Base-by-base conservation (phyloP, 2,329 filamentous ascomycete species). In the Alternaria burnsii region DNA sequence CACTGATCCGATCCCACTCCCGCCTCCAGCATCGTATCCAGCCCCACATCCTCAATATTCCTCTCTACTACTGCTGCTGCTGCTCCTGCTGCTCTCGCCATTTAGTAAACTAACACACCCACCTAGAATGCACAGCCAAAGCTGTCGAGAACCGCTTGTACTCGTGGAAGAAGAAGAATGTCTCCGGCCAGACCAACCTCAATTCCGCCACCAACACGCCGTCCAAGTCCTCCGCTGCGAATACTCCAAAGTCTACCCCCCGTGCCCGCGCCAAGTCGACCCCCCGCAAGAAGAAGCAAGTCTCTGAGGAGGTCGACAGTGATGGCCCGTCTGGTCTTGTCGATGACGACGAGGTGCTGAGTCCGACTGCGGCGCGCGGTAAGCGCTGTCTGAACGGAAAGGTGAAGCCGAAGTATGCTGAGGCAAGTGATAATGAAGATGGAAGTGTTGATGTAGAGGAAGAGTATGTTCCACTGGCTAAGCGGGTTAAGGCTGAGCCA, bases 41-140 rank as follows among this genome's bases (percentile, higher is more conserved):
- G 2, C 12, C 0, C 0, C 10, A 1, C 28, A 1, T 30, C 28
- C 9, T 26, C 7, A 0, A 26, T 0, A 0, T 26, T 26, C 7
- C 24, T 0, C 2, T 8, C 24, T 26, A 5, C 0, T 26, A 6
- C 24, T 26, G 24, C 30, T 12, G n/a, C n/a, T n/a, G n/a, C n/a
- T n/a, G n/a, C n/a, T 26, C 24, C 0, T 26, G 24, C 24, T 26
- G 24, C 30, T 12, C 1, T 32, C 30, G 30, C 11, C 10, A 32
- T 32, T 4, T 32, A 0, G 0, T 12, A 32, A 16, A 34, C 14
- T 16, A 16, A 34, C 5, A 12, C 32, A 12, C 12, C 32, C 14
- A 14, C 12, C 9, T 1, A 34, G 32, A 34, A 16, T 34, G 32
- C 32, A 34, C 32, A 12, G 32, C 32, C 32, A 34, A 34, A 34